These are phyloP conservation scores for Leishmania aethiopica DNA, from an alignment of 208 protist genomes.

Conservation along the genomic window DNA sequence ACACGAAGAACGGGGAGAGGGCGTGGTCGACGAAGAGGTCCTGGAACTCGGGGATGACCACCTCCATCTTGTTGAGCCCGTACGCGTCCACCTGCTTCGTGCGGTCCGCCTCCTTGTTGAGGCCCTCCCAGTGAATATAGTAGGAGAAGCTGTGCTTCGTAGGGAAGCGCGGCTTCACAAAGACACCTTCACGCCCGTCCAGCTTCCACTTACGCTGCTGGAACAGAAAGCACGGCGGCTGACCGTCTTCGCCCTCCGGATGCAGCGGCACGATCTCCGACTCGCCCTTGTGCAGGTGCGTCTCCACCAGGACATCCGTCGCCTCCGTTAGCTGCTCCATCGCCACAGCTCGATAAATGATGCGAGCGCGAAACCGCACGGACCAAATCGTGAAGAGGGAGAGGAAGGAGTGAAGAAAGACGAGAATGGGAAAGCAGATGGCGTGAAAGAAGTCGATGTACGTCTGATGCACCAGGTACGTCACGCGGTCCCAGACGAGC, in stretches of 20 bases:
- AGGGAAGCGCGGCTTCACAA: constrained; percentile 88
- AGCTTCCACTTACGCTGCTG: constrained; percentile 92
- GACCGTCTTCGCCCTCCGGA: constrained; percentile 52
- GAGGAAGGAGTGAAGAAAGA: constrained; percentile 86
- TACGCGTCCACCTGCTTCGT: constrained; percentile 68
- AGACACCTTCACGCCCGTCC: constrained; percentile 54
- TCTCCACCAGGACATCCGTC: constrained; percentile 78
- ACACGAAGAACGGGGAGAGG: constrained; percentile 98
- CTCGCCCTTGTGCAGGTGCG: constrained; percentile 81
- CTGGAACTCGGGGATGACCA: constrained; percentile 96
- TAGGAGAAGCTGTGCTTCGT: constrained; percentile 75
- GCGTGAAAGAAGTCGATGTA: constrained; percentile 94
- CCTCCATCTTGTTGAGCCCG: constrained; percentile 91
- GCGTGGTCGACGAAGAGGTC: constrained; percentile 97
- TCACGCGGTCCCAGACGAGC: constrained; percentile 85
- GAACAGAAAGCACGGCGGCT: constrained; percentile 84
- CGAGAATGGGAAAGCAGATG: constrained; percentile 72
- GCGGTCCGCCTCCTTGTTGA: constrained; percentile 51
- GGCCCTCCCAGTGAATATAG: constrained; percentile 77
- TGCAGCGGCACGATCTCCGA: constrained; percentile 84
- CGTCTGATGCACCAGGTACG: constrained; percentile 84
- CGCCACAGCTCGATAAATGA: constrained; percentile 60
- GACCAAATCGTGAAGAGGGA: constrained; percentile 93
- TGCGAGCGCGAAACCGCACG: constrained; percentile 72
- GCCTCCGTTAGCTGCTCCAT: constrained; percentile 48